A percentile compares a stretch with the other conserved stretches of the same genome.
Evolutionary conservation across 2,329 filamentous ascomycete species (phyloP).

Genomic region (Diaporthe ampelina): DNA sequence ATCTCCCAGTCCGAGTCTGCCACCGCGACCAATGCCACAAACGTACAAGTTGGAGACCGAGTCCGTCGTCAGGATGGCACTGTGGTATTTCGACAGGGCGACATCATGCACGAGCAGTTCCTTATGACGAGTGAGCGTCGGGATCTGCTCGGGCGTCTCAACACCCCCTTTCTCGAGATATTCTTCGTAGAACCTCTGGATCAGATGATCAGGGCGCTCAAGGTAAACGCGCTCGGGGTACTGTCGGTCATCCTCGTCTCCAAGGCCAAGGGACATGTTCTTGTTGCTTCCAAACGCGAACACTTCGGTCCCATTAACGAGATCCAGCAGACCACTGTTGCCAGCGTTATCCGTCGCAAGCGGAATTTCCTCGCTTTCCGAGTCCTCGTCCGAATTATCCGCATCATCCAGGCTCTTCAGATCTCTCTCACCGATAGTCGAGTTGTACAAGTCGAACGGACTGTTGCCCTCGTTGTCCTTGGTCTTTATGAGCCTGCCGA

Average conservation of each 20-base stretch:
- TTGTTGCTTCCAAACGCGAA: constrained; percentile 98
- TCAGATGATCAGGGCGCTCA: constrained; percentile 81
- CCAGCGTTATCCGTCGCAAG: constrained; percentile 38
- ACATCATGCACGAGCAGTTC: constrained; percentile 85
- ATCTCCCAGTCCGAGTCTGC: constrained; percentile 88
- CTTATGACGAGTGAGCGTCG: constrained; percentile 78
- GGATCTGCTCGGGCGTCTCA: constrained; percentile 68
- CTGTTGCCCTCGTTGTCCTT: constrained; percentile 97
- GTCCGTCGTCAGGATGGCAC: constrained; percentile 88
- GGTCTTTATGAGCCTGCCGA: constrained; percentile 87
- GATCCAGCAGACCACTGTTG: constrained; percentile 42
- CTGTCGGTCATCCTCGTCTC: constrained; percentile 95
- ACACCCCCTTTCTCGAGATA: constrained; percentile 65
- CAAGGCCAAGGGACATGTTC: constrained; percentile 91
- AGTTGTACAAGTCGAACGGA: constrained; percentile 92
- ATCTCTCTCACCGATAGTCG: constrained; percentile 86
- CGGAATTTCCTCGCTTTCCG: constrained; percentile 66
- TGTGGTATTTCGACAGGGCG: constrained; percentile 91
- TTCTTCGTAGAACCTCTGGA: constrained; percentile 81
- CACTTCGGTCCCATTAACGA: constrained; percentile 79
- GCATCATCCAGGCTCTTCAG: constrained; percentile 59
- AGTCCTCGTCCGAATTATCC: constrained; percentile 64
- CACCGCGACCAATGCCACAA: constrained; percentile 91
- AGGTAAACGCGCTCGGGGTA: constrained; percentile 88
- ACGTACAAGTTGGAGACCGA: constrained; percentile 92